These are phyloP conservation scores for Xylaria sp. DNA, from an alignment of 2,329 filamentous ascomycete genomes.

Conservation along the genomic window DNA sequence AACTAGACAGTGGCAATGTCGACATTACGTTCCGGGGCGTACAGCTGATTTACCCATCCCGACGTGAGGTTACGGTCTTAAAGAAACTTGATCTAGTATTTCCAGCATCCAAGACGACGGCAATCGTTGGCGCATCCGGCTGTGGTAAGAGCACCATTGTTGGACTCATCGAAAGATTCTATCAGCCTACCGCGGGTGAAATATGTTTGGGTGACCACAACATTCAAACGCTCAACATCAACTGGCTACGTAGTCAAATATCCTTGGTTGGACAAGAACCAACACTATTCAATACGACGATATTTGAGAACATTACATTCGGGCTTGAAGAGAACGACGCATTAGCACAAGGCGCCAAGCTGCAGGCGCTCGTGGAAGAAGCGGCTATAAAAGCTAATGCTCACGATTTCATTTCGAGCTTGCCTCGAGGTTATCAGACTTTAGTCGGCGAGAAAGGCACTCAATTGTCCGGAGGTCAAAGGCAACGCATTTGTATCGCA, in stretches of 20 bases:
- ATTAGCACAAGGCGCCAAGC: constrained; percentile 59
- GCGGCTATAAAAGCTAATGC: constrained; percentile 73
- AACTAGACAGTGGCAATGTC: constrained; percentile 68
- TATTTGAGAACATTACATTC: constrained; percentile 68
- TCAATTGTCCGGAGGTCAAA: constrained; percentile 73
- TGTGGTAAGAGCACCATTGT: constrained; percentile 78
- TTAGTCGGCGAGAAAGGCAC: constrained; percentile 71
- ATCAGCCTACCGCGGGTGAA: constrained; percentile 50
- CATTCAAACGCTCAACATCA: constrained; percentile 60
- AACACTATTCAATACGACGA: constrained; percentile 71
- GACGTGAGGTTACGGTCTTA: constrained; percentile 66
- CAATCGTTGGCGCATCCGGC: constrained; percentile 76
- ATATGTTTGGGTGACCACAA: background rate
- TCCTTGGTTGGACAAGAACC: constrained; percentile 73
- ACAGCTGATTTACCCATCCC: constrained; percentile 63
- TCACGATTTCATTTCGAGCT: constrained; percentile 70
- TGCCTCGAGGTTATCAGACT: constrained; percentile 71
- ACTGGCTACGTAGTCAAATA: constrained; percentile 68
- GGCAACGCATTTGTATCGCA: constrained; percentile 51
- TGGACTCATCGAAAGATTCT: constrained; percentile 75
- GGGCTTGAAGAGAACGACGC: constrained; percentile 62
- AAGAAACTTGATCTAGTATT: constrained; percentile 54
- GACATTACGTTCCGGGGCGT: constrained; percentile 47
- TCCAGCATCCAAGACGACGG: constrained; percentile 70
- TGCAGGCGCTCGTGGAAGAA: constrained; percentile 62